Evolutionary conservation across 2,329 filamentous ascomycete species (phyloP).

Genomic region (Ophiocordyceps unilateralis): DNA sequence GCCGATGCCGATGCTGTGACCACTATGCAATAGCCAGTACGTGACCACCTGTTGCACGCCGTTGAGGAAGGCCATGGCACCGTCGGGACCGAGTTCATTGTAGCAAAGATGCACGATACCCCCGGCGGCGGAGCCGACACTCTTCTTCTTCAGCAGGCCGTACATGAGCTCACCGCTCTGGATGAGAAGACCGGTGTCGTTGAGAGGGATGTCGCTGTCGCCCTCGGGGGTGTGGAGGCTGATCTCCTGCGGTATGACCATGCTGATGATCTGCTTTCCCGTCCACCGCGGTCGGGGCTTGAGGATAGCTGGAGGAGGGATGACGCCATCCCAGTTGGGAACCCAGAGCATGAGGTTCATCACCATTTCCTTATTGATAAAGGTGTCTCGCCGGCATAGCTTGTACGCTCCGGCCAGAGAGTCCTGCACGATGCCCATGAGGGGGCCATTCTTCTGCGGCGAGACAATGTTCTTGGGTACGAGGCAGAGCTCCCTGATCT

Average conservation of each 20-base stretch:
- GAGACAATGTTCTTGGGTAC: constrained; percentile 98
- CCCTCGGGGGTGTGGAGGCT: constrained; percentile 57
- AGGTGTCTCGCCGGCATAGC: constrained; percentile 81
- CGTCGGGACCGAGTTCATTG: constrained; percentile 78
- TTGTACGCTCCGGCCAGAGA: constrained; percentile 95
- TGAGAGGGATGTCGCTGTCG: constrained; percentile 41
- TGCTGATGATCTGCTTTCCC: constrained; percentile 91
- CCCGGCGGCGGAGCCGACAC: constrained; percentile 72
- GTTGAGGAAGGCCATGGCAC: constrained; percentile 89
- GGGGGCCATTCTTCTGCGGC: constrained; percentile 83
- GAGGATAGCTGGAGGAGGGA: constrained; percentile 82
- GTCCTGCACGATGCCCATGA: constrained; percentile 99
- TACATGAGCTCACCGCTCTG: constrained; percentile 80
- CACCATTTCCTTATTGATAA: constrained; percentile 75
- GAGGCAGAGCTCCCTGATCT: constrained; percentile 87
- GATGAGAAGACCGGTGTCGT: constrained; percentile 66
- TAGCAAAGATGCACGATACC: constrained; percentile 92
- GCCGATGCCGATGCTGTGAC: constrained; percentile 95
- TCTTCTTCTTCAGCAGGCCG: constrained; percentile 85
- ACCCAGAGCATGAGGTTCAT: constrained; percentile 98
- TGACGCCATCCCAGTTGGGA: constrained; percentile 89
- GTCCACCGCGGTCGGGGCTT: constrained; percentile 92
- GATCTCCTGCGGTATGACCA: constrained; percentile 76
- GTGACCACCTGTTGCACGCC: constrained; percentile 87
- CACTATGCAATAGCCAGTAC: constrained; percentile 93